phyloP scores from a whole-genome alignment of 2,329 filamentous ascomycete genomes.

The Pleoardoris graminearum region DNA sequence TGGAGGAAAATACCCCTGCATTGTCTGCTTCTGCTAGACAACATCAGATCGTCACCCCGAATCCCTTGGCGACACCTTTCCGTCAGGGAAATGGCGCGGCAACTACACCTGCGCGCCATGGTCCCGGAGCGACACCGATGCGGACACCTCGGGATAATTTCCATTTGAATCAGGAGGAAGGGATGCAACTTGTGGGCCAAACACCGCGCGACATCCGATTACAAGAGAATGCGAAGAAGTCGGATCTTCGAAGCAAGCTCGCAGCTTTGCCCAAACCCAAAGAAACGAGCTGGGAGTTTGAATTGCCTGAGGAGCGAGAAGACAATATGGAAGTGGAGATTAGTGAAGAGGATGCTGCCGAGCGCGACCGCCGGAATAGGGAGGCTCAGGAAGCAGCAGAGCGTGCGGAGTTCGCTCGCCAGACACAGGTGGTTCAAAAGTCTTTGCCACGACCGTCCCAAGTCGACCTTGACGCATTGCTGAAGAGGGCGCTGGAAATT shows the following conservation, averaged over 20 bases:
- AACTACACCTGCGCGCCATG: constrained; percentile 64
- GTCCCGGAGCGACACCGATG: constrained; percentile 78
- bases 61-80: constrained; percentile 90
- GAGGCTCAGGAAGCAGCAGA: constrained; percentile 65
- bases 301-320: constrained; percentile 79
- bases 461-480: constrained; percentile 71
- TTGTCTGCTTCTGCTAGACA: constrained; percentile 83
- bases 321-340: constrained; percentile 60
- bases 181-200: constrained; percentile 68
- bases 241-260: constrained; percentile 72
- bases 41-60: constrained; percentile 85
- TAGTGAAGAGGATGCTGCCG: constrained; percentile 69
- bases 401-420: constrained; percentile 72
- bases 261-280: constrained; percentile 87
- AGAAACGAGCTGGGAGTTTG: constrained; percentile 91
- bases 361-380: constrained; percentile 72
- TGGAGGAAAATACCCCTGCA: constrained; percentile 80
- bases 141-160: constrained; percentile 88
- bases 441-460: constrained; percentile 75
- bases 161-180: constrained; percentile 74
- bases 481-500: constrained; percentile 64
- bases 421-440: constrained; percentile 89
- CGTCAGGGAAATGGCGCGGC: constrained; percentile 65
- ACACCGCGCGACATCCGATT: constrained; percentile 77
- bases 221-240: constrained; percentile 69